These are phyloP conservation scores for Verticillium tricorpus DNA, from an alignment of 2,329 filamentous ascomycete species.

Conservation along the genomic window DNA sequence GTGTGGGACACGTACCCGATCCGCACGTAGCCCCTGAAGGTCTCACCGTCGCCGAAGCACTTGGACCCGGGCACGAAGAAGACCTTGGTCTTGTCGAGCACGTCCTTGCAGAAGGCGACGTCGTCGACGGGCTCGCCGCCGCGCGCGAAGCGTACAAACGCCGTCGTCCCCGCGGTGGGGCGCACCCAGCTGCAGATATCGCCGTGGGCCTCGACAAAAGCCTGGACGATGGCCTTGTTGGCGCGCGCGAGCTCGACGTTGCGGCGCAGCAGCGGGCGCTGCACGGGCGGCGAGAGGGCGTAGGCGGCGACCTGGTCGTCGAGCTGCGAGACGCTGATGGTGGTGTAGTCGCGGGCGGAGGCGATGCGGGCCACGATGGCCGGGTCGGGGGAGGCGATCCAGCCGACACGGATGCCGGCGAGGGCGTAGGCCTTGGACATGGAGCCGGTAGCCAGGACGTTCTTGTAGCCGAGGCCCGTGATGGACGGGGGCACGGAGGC, in stretches of 20 bases:
- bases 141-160: conserved; percentile 64
- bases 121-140: conserved; percentile 58
- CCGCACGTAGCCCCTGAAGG: conserved; percentile 71
- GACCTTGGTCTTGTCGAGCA: conserved; percentile 66
- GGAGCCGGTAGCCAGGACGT: conserved; percentile 69
- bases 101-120: conserved; percentile 62
- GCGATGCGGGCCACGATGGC: conserved; percentile 61
- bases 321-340: conserved; percentile 78
- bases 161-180: conserved; percentile 75
- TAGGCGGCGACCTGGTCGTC: conserved; percentile 76
- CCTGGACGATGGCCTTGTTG: conserved; percentile 63
- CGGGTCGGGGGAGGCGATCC: conserved; percentile 65
- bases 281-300: conserved; percentile 54
- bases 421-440: conserved; percentile 84
- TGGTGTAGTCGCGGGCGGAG: conserved; percentile 72
- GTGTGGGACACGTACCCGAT: conserved; percentile 74
- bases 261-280: conserved; percentile 41
- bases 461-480: conserved; percentile 67
- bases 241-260: conserved; percentile 62
- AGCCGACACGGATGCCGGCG: conserved; percentile 77
- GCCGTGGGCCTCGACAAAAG: conserved; percentile 61
- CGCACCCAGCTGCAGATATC: conserved; percentile 65
- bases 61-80: conserved; percentile 69
- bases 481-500: conserved; percentile 59
- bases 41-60: conserved; percentile 63